Percentiles rank a stretch among this genome's conserved stretches.
These are phyloP conservation scores for Pseudogymnoascus sp. DNA, from an alignment of 2,329 filamentous ascomycete species.

Conservation along the genomic window DNA sequence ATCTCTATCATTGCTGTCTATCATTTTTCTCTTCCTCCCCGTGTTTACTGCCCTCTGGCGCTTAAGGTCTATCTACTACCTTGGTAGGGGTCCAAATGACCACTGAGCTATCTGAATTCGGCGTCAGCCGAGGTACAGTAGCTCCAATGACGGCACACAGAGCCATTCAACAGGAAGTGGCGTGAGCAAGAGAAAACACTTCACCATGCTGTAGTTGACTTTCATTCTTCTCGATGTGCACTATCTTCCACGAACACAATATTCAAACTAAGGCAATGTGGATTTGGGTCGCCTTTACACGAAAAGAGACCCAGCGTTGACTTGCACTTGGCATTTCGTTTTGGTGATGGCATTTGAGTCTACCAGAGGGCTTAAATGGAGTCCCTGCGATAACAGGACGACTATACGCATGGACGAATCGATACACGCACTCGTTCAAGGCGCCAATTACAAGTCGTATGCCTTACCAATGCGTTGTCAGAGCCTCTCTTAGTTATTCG, in stretches of 20 bases:
- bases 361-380: not conserved
- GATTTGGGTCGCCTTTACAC: not conserved
- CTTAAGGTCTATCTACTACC: not conserved
- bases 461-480: not conserved
- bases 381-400: not conserved
- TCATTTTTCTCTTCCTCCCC: not conserved
- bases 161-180: not conserved
- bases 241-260: not conserved
- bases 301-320: not conserved
- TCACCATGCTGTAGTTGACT: conserved; percentile 29
- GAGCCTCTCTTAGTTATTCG: not conserved
- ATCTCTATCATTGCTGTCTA: not conserved
- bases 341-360: not conserved
- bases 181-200: not conserved
- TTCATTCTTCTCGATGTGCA: not conserved
- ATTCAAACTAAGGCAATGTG: not conserved
- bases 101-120: not conserved
- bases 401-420: not conserved
- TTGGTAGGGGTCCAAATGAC: conserved; percentile 1
- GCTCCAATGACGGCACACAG: not conserved
- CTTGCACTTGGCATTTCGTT: not conserved
- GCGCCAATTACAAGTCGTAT: not conserved
- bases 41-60: not conserved
- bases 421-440: not conserved
- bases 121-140: not conserved